Evolutionary conservation across 768 basidiomycete species (phyloP).

Genomic region (Kwoniella europaea): DNA sequence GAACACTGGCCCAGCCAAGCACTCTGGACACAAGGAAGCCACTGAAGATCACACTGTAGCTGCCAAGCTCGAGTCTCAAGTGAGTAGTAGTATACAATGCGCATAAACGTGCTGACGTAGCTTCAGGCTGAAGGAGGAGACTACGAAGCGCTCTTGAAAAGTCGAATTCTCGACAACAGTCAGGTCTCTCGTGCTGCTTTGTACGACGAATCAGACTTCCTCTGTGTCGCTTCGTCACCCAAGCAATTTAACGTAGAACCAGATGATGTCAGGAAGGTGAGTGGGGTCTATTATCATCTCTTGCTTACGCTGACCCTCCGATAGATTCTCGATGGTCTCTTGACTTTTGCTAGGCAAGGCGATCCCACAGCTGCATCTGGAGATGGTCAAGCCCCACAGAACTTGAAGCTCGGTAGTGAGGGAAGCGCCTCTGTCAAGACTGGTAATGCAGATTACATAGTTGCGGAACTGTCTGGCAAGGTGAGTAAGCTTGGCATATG

Average conservation of each 20-base stretch:
- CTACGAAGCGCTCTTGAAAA: conserved; percentile 35
- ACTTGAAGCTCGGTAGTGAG: conserved; percentile 35
- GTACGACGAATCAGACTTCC: conserved; percentile 37
- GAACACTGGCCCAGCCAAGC: conserved; percentile 30
- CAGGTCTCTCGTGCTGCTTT: conserved; percentile 37
- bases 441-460: conserved; percentile 33
- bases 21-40: conserved; percentile 40
- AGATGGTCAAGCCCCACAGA: conserved; percentile 32
- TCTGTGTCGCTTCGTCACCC: conserved; percentile 29
- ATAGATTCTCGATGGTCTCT: conserved; percentile 41
- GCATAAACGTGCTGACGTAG: not conserved
- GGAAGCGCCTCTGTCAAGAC: conserved; percentile 34
- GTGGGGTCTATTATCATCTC: not conserved
- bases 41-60: conserved; percentile 33
- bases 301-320: conserved; percentile 11
- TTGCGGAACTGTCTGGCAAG: conserved; percentile 36
- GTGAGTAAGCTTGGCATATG: conserved; percentile 19
- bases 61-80: conserved; percentile 22
- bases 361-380: conserved; percentile 41
- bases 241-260: conserved; percentile 34
- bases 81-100: not conserved
- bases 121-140: conserved; percentile 34
- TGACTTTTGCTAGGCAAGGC: conserved; percentile 34
- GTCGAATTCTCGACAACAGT: conserved; percentile 28
- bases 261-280: conserved; percentile 42